Conservation (phyloP, 2,329 filamentous ascomycete species). For the Byssothecium circinans region DNA sequence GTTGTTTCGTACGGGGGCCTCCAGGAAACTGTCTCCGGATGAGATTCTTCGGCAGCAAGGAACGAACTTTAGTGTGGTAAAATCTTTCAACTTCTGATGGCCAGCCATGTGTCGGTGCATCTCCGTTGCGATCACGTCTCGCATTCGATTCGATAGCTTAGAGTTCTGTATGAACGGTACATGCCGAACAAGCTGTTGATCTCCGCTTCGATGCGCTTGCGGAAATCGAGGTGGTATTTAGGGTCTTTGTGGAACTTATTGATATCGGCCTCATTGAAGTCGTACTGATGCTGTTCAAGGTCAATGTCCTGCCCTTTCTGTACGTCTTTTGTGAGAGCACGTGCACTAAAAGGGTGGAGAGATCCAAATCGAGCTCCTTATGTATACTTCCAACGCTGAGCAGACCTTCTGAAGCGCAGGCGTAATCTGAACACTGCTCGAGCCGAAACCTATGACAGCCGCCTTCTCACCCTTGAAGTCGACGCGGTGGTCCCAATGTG, state of each 20-base stretch:
- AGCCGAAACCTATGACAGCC: constrained; percentile 39
- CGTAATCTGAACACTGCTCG: constrained; percentile 40
- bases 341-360: constrained; percentile 42
- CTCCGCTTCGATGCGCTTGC: constrained; percentile 52
- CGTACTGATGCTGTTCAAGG: constrained; percentile 47
- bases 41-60: constrained; percentile 45
- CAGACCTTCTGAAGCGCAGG: constrained; percentile 44
- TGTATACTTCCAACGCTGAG: constrained; percentile 40
- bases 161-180: constrained; percentile 54
- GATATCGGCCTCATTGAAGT: constrained; percentile 55
- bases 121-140: constrained; percentile 44
- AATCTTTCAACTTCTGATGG: constrained; percentile 46
- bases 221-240: constrained; percentile 54
- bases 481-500: constrained; percentile 47
- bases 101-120: constrained; percentile 48
- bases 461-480: constrained; percentile 35
- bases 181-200: constrained; percentile 58
- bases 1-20: constrained; percentile 34
- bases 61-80: constrained; percentile 53
- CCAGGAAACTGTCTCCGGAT: constrained; percentile 38
- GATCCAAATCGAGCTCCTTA: constrained; percentile 47
- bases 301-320: constrained; percentile 43
- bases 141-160: constrained; percentile 48
- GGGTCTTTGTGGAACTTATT: constrained; percentile 62
- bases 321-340: constrained; percentile 35